Conservation (phyloP, 129 eudicot species). For the Artemisia tridentata region DNA sequence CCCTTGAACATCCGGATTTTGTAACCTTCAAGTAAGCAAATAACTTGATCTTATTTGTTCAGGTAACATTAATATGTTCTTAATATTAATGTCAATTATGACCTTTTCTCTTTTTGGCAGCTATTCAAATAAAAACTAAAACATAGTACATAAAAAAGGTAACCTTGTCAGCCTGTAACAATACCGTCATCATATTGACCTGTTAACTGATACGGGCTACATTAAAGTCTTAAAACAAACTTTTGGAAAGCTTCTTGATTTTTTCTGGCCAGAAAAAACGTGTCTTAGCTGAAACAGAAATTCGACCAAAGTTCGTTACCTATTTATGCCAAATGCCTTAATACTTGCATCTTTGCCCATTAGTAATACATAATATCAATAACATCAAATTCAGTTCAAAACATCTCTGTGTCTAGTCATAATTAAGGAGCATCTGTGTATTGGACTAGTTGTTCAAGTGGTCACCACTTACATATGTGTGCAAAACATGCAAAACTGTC, state of each 20-base stretch:
- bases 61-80: conserved; percentile 5
- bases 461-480: neutral
- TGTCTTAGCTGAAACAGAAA: too few relatives aligned
- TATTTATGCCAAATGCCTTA: too few relatives aligned
- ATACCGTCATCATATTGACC: too few relatives aligned
- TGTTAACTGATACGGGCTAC: too few relatives aligned
- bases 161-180: too few relatives aligned
- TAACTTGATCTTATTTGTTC: conserved; percentile 5
- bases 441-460: neutral
- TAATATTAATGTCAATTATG: neutral
- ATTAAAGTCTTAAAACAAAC: too few relatives aligned
- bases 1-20: neutral
- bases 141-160: too few relatives aligned
- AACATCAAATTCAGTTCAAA: neutral
- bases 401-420: neutral
- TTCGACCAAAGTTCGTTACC: too few relatives aligned
- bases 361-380: neutral
- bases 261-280: too few relatives aligned
- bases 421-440: neutral
- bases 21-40: neutral
- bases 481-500: neutral
- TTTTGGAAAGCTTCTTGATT: too few relatives aligned
- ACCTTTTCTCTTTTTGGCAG: neutral
- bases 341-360: neutral
- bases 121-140: too few relatives aligned